phyloP scores from a whole-genome alignment of 2,329 filamentous ascomycete genomes.

The Magnaporthiopsis incrustans region DNA sequence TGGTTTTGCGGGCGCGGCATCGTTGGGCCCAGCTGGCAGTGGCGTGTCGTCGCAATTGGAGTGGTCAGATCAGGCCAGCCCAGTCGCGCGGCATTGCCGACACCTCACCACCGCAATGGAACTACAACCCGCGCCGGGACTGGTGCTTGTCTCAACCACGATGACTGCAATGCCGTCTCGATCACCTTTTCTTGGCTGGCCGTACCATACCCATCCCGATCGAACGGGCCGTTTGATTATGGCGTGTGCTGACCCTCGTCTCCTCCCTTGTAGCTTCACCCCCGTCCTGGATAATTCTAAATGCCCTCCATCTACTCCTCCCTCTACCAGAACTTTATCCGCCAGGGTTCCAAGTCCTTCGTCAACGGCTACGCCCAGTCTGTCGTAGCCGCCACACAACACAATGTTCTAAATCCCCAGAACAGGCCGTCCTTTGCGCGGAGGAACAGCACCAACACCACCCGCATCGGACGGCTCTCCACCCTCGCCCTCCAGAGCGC shows the following conservation, averaged over 20 bases:
- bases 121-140: background rate
- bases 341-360: slow-evolving; percentile 93
- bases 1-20: background rate
- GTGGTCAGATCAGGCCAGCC: slow-evolving; percentile 1
- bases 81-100: background rate
- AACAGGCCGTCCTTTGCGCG: slow-evolving; percentile 56
- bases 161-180: background rate
- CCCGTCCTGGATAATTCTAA: slow-evolving; percentile 68
- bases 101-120: background rate
- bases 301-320: slow-evolving; percentile 71
- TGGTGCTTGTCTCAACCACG: background rate
- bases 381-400: slow-evolving; percentile 86
- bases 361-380: slow-evolving; percentile 98
- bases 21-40: background rate
- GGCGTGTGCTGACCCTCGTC: slow-evolving; percentile 1
- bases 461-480: slow-evolving; percentile 44
- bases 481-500: slow-evolving; percentile 68
- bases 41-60: slow-evolving; percentile 5
- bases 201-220: slow-evolving; percentile 9
- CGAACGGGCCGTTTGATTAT: background rate
- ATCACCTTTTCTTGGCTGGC: background rate
- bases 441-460: slow-evolving; percentile 42
- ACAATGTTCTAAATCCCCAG: slow-evolving; percentile 63
- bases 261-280: slow-evolving; percentile 35
- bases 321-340: slow-evolving; percentile 76